Evolutionary conservation across 352 stramenopile species (phyloP).

Genomic region (Phytophthora rubi): DNA sequence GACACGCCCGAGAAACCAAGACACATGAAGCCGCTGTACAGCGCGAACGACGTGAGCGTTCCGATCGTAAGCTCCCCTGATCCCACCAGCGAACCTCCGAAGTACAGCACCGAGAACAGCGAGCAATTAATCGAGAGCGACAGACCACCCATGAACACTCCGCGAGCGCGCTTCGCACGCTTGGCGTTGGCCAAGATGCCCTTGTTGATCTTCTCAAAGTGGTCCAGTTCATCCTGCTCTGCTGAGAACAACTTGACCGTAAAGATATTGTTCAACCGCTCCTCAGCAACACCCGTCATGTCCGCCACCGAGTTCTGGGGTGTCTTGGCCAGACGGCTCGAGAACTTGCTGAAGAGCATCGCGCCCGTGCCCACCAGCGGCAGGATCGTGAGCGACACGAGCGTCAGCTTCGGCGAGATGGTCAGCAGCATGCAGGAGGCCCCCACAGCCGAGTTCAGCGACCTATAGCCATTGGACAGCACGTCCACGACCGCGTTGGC

Average conservation of each 20-base stretch:
- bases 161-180: constrained; percentile 78
- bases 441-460: constrained; percentile 88
- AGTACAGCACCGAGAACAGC: constrained; percentile 91
- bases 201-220: constrained; percentile 76
- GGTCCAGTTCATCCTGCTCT: constrained; percentile 68
- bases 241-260: constrained; percentile 91
- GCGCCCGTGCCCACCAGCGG: constrained; percentile 77
- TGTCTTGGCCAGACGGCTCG: constrained; percentile 74
- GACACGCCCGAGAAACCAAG: constrained; percentile 90
- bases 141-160: constrained; percentile 90
- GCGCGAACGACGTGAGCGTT: constrained; percentile 89
- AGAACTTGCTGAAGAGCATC: constrained; percentile 88
- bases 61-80: constrained; percentile 89
- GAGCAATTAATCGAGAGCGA: constrained; percentile 91
- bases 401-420: constrained; percentile 90
- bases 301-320: constrained; percentile 80
- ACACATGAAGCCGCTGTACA: constrained; percentile 93
- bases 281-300: constrained; percentile 86
- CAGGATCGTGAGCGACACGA: constrained; percentile 88
- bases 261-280: constrained; percentile 89
- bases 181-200: constrained; percentile 72
- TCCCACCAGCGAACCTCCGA: constrained; percentile 87
- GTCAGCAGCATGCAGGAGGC: constrained; percentile 89
- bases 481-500: constrained; percentile 89
- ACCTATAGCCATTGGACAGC: constrained; percentile 87